Evolutionary conservation across 768 basidiomycete genomes (phyloP).

Genomic region (Leccinellum albellum): DNA sequence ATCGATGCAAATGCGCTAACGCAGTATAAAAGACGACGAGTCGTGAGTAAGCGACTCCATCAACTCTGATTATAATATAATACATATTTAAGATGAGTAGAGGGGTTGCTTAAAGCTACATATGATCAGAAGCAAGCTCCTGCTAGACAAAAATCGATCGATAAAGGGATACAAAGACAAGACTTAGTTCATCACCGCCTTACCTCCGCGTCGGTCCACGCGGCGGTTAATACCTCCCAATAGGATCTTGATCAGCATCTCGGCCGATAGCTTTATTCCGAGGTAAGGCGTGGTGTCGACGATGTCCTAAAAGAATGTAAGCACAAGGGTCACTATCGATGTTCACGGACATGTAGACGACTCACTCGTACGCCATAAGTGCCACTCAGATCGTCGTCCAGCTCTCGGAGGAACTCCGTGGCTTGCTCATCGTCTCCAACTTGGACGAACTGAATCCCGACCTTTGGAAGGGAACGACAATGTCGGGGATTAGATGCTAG

Average conservation of each 20-base stretch:
- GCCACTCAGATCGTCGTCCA: constrained; percentile 54
- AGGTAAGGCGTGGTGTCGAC: constrained; percentile 64
- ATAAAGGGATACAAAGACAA: neutral
- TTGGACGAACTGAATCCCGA: constrained; percentile 72
- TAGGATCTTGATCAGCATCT: constrained; percentile 56
- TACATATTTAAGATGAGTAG: neutral
- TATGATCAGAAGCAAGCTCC: neutral
- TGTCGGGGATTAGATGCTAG: neutral
- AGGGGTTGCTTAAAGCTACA: neutral
- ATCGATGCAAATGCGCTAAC: no score
- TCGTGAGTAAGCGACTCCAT: neutral
- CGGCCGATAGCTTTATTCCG: constrained; percentile 40
- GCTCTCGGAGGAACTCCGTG: constrained; percentile 42
- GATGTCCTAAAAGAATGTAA: constrained; percentile 46
- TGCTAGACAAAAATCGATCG: neutral
- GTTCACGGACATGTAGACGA: neutral
- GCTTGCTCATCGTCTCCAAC: constrained; percentile 48
- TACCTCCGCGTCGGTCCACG: constrained; percentile 36
- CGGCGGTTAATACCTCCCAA: constrained; percentile 64
- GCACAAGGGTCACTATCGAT: neutral
- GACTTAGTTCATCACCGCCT: constrained; percentile 18
- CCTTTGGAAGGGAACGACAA: constrained; percentile 30
- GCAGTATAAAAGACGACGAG: neutral
- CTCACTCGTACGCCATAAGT: constrained; percentile 44
- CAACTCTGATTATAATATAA: neutral